phyloP scores from a whole-genome alignment of 225 moss, liverwort and hornwort species.

The Takakia lepidozioides region DNA sequence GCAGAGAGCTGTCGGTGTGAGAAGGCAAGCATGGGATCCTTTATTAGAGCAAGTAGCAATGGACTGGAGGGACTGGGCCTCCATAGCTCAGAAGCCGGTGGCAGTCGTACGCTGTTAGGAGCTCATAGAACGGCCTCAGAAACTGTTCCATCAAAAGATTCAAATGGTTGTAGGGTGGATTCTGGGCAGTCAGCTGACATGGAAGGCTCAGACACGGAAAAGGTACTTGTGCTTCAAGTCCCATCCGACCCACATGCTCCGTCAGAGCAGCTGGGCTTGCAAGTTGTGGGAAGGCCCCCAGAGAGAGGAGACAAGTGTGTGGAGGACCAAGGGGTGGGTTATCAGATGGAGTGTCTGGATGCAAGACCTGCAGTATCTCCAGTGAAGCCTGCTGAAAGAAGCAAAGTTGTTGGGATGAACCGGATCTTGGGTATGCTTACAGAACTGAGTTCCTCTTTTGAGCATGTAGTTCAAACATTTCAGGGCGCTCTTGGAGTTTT shows the following conservation, averaged over 20 bases:
- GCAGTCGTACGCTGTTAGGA: conserved; percentile 14
- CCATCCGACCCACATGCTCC: conserved; percentile 1
- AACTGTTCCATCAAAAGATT: conserved; percentile 9
- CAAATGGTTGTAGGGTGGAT: conserved; percentile 37
- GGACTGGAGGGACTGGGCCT: conserved; percentile 6
- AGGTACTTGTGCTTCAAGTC: not conserved
- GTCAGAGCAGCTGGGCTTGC: conserved; percentile 3
- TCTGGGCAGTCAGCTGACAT: conserved; percentile 29
- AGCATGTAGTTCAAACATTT: too few relatives aligned
- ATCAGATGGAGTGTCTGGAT: conserved; percentile 12
- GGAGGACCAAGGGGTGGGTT: conserved; percentile 10
- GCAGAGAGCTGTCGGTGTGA: conserved; percentile 15
- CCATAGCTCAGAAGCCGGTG: conserved; percentile 10
- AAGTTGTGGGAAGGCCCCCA: conserved; percentile 5
- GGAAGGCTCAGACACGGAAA: conserved; percentile 20
- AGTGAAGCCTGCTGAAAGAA: conserved; percentile 16
- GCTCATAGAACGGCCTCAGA: conserved; percentile 20
- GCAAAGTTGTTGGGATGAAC: conserved; percentile 23
- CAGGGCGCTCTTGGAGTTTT: not conserved
- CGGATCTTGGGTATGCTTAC: conserved; percentile 33
- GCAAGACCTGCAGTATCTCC: not conserved
- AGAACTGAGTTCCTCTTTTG: too few relatives aligned
- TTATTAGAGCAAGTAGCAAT: conserved; percentile 18
- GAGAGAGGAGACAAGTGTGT: conserved; percentile 13
- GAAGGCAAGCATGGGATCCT: conserved; percentile 3